phyloP scores from a whole-genome alignment of 208 protist species.

The Leishmania turanica region DNA sequence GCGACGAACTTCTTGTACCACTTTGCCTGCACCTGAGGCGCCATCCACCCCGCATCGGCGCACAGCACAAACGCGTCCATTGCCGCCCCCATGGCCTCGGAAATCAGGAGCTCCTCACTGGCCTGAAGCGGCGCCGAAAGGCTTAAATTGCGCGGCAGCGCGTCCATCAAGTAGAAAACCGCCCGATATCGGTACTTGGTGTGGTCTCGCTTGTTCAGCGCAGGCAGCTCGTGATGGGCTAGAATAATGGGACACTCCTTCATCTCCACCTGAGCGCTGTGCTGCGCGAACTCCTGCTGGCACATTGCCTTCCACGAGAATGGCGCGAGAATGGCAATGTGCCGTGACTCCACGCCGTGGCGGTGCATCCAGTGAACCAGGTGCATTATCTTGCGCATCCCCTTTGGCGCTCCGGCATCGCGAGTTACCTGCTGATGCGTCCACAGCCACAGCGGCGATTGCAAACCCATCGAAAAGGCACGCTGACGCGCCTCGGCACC shows the following conservation, averaged over 20 bases:
- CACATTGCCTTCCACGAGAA: slow-evolving; percentile 50
- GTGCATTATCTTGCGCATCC: slow-evolving; percentile 51
- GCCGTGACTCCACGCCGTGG: slow-evolving; percentile 44
- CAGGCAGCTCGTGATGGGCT: slow-evolving; percentile 77
- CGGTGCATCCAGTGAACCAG: slow-evolving; percentile 73
- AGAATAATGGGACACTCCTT: slow-evolving; percentile 48
- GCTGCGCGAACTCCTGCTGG: slow-evolving; percentile 33
- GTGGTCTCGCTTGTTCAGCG: slow-evolving; percentile 64
- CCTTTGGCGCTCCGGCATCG: slow-evolving; percentile 34
- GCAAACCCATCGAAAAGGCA: slow-evolving; percentile 59
- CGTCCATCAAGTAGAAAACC: slow-evolving; percentile 70
- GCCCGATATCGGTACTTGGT: slow-evolving; percentile 61
- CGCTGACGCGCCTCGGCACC: slow-evolving; percentile 26
- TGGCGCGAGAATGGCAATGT: slow-evolving; percentile 71
- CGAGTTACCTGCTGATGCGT: slow-evolving; percentile 50
- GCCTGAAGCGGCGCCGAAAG: slow-evolving; percentile 26
- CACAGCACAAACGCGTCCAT: slow-evolving; percentile 67
- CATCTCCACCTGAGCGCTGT: slow-evolving; percentile 23
- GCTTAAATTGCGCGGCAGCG: slow-evolving; percentile 31
- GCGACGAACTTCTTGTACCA: slow-evolving; percentile 76
- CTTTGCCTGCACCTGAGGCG: slow-evolving; percentile 43
- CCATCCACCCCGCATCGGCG: slow-evolving; percentile 75
- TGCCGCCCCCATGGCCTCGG: slow-evolving; percentile 60
- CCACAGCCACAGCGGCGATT: slow-evolving; percentile 86
- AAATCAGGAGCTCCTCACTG: slow-evolving; percentile 31